Conservation (phyloP, 1,284 basidiomycete genomes). For the Marasmius tenuissimus region DNA sequence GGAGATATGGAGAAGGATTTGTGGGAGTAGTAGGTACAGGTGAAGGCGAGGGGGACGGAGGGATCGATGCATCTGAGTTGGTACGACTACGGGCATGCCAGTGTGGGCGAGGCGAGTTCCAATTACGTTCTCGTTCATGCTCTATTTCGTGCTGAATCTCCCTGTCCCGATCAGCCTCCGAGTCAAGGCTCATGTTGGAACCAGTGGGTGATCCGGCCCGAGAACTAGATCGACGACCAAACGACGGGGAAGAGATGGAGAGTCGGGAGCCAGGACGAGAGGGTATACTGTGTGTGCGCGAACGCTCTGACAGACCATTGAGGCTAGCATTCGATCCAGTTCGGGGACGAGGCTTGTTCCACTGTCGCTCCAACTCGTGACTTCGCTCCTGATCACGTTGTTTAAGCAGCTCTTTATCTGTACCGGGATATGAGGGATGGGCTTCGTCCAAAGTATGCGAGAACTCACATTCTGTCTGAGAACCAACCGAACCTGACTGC, state of each 20-base stretch:
- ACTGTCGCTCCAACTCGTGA: conserved; percentile 49
- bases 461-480: conserved; percentile 46
- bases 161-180: conserved; percentile 28
- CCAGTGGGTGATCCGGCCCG: conserved; percentile 40
- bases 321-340: conserved; percentile 21
- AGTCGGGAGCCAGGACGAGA: conserved; percentile 34
- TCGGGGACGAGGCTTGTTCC: conserved; percentile 49
- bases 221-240: conserved; percentile 27
- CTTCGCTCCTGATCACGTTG: conserved; percentile 42
- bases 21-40: conserved; percentile 2
- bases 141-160: conserved; percentile 36
- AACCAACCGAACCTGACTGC: conserved; percentile 41
- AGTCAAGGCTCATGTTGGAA: conserved; percentile 33
- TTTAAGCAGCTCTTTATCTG: conserved; percentile 45
- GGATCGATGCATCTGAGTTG: conserved; percentile 9
- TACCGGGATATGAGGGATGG: not conserved
- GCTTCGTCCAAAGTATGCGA: not conserved
- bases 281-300: conserved; percentile 30
- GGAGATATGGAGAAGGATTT: not conserved
- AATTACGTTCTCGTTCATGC: conserved; percentile 50
- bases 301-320: conserved; percentile 25
- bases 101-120: conserved; percentile 57
- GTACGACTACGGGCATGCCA: conserved; percentile 33
- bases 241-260: conserved; percentile 25
- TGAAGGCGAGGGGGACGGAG: conserved; percentile 4